These are phyloP conservation scores for Zygoascus hellenicus DNA, from an alignment of 1,139 yeast species.

Conservation along the genomic window DNA sequence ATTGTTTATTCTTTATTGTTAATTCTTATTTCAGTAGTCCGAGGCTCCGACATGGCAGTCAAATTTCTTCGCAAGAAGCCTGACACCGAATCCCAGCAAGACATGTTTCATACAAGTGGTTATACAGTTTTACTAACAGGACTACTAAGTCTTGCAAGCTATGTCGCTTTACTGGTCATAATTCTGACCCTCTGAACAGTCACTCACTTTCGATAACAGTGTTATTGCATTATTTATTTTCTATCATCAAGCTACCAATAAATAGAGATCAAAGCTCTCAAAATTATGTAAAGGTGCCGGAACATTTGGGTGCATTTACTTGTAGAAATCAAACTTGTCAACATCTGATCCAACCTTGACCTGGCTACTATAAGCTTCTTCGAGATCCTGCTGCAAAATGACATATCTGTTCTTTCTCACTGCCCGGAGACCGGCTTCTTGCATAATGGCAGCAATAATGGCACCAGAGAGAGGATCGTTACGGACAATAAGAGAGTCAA, in stretches of 20 bases:
- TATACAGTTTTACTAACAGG: conserved; percentile 30
- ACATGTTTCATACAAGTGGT: conserved; percentile 28
- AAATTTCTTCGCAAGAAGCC: conserved; percentile 21
- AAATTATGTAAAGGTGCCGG: too few species aligned
- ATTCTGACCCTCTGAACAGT: conserved; percentile 10
- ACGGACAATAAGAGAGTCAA: conserved; percentile 89
- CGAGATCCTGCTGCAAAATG: conserved; percentile 90
- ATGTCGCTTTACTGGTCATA: conserved; percentile 25
- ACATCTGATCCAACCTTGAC: conserved; percentile 94
- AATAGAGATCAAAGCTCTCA: too few species aligned
- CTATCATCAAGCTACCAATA: too few species aligned
- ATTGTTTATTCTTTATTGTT: conserved; percentile 36
- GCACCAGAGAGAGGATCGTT: conserved; percentile 98
- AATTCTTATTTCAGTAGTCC: conserved; percentile 29
- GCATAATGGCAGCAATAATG: conserved; percentile 97
- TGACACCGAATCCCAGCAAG: conserved; percentile 11
- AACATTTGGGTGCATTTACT: conserved; percentile 37
- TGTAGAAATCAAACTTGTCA: conserved; percentile 96
- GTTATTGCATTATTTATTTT: too few species aligned
- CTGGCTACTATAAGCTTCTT: conserved; percentile 95
- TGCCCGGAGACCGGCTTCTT: conserved; percentile 98
- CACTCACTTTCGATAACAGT: too few species aligned
- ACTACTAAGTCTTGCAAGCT: conserved; percentile 25
- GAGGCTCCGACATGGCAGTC: conserved; percentile 24
- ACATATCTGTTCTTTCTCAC: conserved; percentile 96